These are phyloP conservation scores for Groenewaldozyma tartarivorans DNA, from an alignment of 805 yeast genomes.

Conservation along the genomic window DNA sequence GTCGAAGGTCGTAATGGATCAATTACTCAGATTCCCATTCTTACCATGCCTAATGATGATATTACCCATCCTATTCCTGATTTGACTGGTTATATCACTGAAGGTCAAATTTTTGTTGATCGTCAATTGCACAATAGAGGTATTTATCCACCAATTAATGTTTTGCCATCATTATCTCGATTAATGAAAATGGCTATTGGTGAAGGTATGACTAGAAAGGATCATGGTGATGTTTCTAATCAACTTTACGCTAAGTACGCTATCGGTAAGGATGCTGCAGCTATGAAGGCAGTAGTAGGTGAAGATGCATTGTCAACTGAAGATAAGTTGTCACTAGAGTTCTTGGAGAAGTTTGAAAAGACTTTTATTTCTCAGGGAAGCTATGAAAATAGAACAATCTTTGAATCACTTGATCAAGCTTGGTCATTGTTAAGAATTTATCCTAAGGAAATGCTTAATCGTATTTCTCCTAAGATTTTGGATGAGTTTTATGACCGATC, in stretches of 20 bases:
- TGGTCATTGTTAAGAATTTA: conserved; percentile 97
- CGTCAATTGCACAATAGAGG: conserved; percentile 95
- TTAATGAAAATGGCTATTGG: conserved; percentile 99
- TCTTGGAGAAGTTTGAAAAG: conserved; percentile 95
- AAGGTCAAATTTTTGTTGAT: conserved; percentile 96
- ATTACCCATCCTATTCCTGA: conserved; percentile 99
- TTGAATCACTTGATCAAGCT: conserved; percentile 94
- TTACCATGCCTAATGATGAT: conserved; percentile 99
- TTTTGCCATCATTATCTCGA: conserved; percentile 93
- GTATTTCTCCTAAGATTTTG: conserved; percentile 95
- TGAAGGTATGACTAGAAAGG: conserved; percentile 99
- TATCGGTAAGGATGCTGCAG: conserved; percentile 99
- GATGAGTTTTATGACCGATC: conserved; percentile 90
- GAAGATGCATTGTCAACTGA: conserved; percentile 97
- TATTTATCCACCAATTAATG: conserved; percentile 98
- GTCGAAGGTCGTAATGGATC: conserved; percentile 99
- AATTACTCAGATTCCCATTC: conserved; percentile 95
- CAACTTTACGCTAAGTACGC: conserved; percentile 99
- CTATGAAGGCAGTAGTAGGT: conserved; percentile 99
- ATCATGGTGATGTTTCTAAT: conserved; percentile 98
- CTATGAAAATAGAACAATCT: conserved; percentile 88
- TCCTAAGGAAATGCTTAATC: conserved; percentile 97
- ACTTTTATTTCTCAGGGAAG: conserved; percentile 94
- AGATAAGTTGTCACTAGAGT: conserved; percentile 94
- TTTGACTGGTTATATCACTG: conserved; percentile 98